Percentiles rank a stretch among this genome's conserved stretches.
These are phyloP conservation scores for Lasiodiplodia citricola DNA, from an alignment of 2,329 filamentous ascomycete species.

Conservation along the genomic window DNA sequence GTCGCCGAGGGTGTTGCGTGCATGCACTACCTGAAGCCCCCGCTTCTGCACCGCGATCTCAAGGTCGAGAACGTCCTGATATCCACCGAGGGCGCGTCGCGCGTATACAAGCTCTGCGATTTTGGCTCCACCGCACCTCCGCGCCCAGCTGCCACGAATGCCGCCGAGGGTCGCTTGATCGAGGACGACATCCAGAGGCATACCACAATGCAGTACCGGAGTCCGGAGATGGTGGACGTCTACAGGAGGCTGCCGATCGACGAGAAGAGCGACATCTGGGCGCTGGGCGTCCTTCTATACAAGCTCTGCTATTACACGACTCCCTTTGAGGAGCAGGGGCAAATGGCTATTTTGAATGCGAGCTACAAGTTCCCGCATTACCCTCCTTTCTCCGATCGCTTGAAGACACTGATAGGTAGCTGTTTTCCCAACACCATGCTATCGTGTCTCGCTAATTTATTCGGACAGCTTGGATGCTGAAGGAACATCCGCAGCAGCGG, in stretches of 20 bases:
- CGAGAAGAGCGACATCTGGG: conserved; percentile 99
- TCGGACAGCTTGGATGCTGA: conserved; percentile 81
- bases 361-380: conserved; percentile 90
- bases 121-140: conserved; percentile 92
- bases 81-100: conserved; percentile 67
- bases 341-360: conserved; percentile 95
- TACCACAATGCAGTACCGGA: conserved; percentile 95
- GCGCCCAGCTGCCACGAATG: conserved; percentile 80
- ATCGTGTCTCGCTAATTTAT: background rate
- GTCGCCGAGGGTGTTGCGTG: conserved; percentile 95
- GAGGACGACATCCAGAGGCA: conserved; percentile 98
- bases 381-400: conserved; percentile 83
- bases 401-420: conserved; percentile 89
- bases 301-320: conserved; percentile 99
- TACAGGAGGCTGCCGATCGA: conserved; percentile 96
- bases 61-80: conserved; percentile 99
- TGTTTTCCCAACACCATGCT: conserved; percentile 12
- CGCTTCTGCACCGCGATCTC: conserved; percentile 88
- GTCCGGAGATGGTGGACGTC: conserved; percentile 98
- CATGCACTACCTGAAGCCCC: conserved; percentile 98
- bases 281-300: conserved; percentile 90
- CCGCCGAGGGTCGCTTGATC: conserved; percentile 86
- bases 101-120: conserved; percentile 94
- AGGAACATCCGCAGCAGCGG: conserved; percentile 76
- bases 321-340: conserved; percentile 95